Base-by-base conservation (phyloP, 306 rosid species). In the Alnus rubra region DNA sequence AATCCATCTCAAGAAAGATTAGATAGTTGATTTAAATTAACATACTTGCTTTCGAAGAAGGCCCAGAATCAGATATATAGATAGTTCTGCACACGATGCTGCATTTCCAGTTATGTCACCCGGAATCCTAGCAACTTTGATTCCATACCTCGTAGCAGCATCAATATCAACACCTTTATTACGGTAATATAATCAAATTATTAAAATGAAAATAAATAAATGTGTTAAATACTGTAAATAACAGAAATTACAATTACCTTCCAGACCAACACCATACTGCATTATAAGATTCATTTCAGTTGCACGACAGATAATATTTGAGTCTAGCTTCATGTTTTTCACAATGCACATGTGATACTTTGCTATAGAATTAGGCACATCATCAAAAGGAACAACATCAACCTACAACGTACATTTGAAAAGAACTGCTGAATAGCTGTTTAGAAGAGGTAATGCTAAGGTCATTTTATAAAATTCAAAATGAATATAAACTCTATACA, bases 201-300 rank as follows among this genome's bases (percentile, higher is more conserved):
- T 68, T 51, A 67, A 42, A 42, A 33, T 33, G 35, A 82, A 77
- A 70, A 58, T 11, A 39, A 3, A 53, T 42, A 33, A 53, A 74
- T 23, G 74, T 28, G 37, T 47, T 53, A 48, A 73, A 18, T 18
- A 50, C 48, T 73, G 73, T 52, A 65, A 74, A 65, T 33, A 33
- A 71, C 18, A 37, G 16, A 74, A 53, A 78, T 63, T 50, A 72
- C 33, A 74, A 71, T 55, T 79, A 94, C 98, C 97, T 83, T 94
- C 98, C 55, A 94, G 73, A 54, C 98, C 98, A 71, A 94, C 95
- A 71, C 97, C 98, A 76, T 68, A 94, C 86, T 92, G 97, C 95
- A 94, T 80, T 79, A 94, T 74, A 71, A 94, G 97, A 84, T 88
- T 87, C 97, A 92, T 85, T 56, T 87, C 79, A 77, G 73, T 84